phyloP scores from a whole-genome alignment of 2,329 filamentous ascomycete genomes.

The Sclerotinia sclerotiorum region DNA sequence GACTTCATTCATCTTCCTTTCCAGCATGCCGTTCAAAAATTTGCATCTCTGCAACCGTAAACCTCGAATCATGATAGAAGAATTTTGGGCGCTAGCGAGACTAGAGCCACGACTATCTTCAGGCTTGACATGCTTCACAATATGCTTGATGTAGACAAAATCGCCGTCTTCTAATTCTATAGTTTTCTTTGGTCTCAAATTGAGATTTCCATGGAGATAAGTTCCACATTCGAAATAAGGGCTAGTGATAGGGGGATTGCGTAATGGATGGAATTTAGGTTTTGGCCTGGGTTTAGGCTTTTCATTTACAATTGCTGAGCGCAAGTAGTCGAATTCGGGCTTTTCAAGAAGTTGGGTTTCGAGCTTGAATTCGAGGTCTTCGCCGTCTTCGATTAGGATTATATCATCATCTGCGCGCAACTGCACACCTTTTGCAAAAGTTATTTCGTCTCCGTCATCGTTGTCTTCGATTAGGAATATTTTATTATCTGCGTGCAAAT shows the following conservation, averaged over 20 bases:
- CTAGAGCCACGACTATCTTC: slow-evolving; percentile 30
- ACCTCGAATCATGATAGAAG: slow-evolving; percentile 44
- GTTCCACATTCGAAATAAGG: slow-evolving; percentile 43
- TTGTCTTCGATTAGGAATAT: slow-evolving; percentile 19
- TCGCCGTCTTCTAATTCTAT: slow-evolving; percentile 32
- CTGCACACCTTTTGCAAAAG: background rate
- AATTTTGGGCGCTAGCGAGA: slow-evolving; percentile 41
- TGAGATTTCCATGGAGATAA: slow-evolving; percentile 41
- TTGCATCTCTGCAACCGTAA: slow-evolving; percentile 43
- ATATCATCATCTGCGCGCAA: background rate
- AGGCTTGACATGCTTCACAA: slow-evolving; percentile 2
- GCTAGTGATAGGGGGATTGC: slow-evolving; percentile 29
- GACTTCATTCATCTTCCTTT: slow-evolving; percentile 48
- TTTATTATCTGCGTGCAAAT: background rate
- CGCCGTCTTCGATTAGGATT: slow-evolving; percentile 20
- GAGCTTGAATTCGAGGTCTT: slow-evolving; percentile 18
- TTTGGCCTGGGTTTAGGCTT: background rate
- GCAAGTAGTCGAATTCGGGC: slow-evolving; percentile 10
- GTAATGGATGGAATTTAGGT: slow-evolving; percentile 29
- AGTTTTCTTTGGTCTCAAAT: slow-evolving; percentile 38
- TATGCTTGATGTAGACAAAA: slow-evolving; percentile 45
- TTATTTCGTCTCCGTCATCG: slow-evolving; percentile 2
- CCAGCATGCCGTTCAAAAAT: slow-evolving; percentile 41
- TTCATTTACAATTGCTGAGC: slow-evolving; percentile 23
- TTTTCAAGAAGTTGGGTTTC: slow-evolving; percentile 8